A percentile compares a stretch with the other conserved stretches of the same genome.
Conservation (phyloP, 352 stramenopile species). For the Globisporangium acanthophoron region DNA sequence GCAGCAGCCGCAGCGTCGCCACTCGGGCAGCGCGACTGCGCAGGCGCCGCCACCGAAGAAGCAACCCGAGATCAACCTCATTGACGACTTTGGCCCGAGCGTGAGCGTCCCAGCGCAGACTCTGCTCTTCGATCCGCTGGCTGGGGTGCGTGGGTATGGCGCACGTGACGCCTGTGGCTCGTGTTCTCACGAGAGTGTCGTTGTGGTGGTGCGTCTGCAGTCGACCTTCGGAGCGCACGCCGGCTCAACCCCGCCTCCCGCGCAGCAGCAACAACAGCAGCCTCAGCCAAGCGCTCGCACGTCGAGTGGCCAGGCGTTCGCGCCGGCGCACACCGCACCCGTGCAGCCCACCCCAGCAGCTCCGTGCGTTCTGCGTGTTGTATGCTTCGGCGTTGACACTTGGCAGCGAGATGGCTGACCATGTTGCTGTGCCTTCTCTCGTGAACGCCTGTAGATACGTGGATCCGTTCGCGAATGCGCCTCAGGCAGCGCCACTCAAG, state of each 20-base stretch:
- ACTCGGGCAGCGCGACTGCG: background rate
- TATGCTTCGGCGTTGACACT: background rate
- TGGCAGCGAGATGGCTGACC: background rate
- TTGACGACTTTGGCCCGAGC: slow-evolving; percentile 62
- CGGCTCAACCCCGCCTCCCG: slow-evolving; percentile 7
- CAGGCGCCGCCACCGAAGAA: slow-evolving; percentile 15
- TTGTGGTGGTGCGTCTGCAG: slow-evolving; percentile 6
- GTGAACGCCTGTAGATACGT: slow-evolving; percentile 29
- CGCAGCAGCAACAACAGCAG: slow-evolving; percentile 17
- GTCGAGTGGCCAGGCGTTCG: slow-evolving; percentile 23
- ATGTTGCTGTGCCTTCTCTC: background rate
- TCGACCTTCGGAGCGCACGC: slow-evolving; percentile 20
- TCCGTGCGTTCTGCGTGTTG: slow-evolving; percentile 1
- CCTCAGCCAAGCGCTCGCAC: slow-evolving; percentile 14
- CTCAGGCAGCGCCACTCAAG: slow-evolving; percentile 37
- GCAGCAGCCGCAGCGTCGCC: background rate
- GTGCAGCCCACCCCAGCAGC: slow-evolving; percentile 4
- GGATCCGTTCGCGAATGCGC: slow-evolving; percentile 53
- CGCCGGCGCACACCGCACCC: slow-evolving; percentile 1
- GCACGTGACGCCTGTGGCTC: background rate
- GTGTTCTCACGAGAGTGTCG: background rate
- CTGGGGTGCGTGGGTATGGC: slow-evolving; percentile 29
- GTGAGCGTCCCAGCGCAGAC: slow-evolving; percentile 59
- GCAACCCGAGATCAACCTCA: slow-evolving; percentile 70
- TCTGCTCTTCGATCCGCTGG: slow-evolving; percentile 72